These are phyloP conservation scores for Lippia alba DNA, from an alignment of 305 asterid species.

Conservation along the genomic window DNA sequence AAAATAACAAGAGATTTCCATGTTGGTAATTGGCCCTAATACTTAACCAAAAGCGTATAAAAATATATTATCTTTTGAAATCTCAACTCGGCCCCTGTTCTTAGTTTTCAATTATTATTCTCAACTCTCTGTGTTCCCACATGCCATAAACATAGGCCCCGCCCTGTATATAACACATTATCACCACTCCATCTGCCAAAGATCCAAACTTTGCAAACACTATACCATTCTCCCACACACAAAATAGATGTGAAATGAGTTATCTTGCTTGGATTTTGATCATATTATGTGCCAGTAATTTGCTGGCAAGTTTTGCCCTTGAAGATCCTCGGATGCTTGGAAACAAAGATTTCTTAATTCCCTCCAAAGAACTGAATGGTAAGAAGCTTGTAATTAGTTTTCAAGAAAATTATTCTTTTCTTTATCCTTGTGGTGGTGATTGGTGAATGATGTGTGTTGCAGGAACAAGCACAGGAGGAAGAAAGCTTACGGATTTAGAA, in stretches of 20 bases:
- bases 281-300: slow-evolving; percentile 28
- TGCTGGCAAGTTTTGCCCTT: slow-evolving; percentile 37
- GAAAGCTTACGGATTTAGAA: slow-evolving; percentile 29
- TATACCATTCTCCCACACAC: slow-evolving; percentile 9
- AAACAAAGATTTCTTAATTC: slow-evolving; percentile 25
- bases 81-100: no score
- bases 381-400: neutral
- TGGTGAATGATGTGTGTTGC: neutral
- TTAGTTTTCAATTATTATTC: no score
- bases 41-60: no score
- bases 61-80: no score
- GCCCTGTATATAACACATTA: neutral
- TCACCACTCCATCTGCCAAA: neutral
- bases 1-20: no score
- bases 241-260: slow-evolving; percentile 22
- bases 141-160: no score
- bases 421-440: neutral
- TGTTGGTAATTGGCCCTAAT: no score
- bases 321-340: slow-evolving; percentile 27
- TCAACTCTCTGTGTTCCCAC: no score
- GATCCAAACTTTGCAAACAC: neutral
- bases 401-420: neutral
- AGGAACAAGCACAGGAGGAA: slow-evolving; percentile 25
- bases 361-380: slow-evolving; percentile 33
- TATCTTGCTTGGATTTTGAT: slow-evolving; percentile 33